Base-by-base conservation (phyloP, 2,329 filamentous ascomycete genomes). In the Zymoseptoria passerinii region DNA sequence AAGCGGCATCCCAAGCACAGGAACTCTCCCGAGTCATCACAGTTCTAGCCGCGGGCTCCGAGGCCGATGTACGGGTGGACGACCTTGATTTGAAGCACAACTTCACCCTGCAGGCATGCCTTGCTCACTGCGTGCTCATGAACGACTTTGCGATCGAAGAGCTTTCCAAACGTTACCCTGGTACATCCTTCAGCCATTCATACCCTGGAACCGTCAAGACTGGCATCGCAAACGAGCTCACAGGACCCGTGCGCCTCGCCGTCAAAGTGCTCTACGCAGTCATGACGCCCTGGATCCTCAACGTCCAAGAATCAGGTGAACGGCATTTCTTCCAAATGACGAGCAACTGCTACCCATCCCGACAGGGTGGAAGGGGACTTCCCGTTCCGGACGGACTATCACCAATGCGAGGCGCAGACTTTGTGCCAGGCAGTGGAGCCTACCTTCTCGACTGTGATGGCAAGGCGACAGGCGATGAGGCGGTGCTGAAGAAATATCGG, bases 11-110 rank as follows among this genome's bases (percentile, higher is more conserved):
- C 0, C 61, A 71, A 4, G 63, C 62, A 3, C 58, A 64, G 52
- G 67, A 72, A 52, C 74, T 83, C 23, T 76, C 79, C 0, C 80
- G 83, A 8, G 80, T 84, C 8, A 75, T 85, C 23, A 78, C 72
- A n/a, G 76, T 85, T n/a, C 71, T 81, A 0, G 78, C 76, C 0
- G 80, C 74, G 4, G 78, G 79, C n/a, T 74, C 75, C 13, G 83
- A 85, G 71, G 77, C 78, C 3, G 58, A 71, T 2, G 70, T 85
- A n/a, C 70, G 76, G 59, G 58, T 74, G 0, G 67, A 77, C 48
- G 78, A 83, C 61, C 73, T 80, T 23, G 75, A 77, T 69, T 53
- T 76, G 67, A 54, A 71, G 70, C 56, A 71, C 73, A 65, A 73
- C 66, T 60, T 68, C 72, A 63, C 66, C 58, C n/a, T 76, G 3